phyloP scores from a whole-genome alignment of 176 grass and related monocot species.

The Carex pumila region DNA sequence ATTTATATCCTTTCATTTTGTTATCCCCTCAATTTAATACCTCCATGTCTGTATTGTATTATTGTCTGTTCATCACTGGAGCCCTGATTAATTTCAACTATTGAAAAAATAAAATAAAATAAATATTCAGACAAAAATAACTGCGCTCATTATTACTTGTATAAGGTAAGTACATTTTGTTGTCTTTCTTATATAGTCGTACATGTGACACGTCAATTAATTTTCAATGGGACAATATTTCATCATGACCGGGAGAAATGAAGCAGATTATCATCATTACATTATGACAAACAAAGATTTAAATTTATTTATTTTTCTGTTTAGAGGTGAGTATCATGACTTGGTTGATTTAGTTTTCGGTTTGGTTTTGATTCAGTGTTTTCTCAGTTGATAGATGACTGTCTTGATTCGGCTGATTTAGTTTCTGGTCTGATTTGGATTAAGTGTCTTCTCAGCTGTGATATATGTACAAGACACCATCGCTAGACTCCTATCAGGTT shows the following conservation, averaged over 20 bases:
- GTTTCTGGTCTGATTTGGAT: no score
- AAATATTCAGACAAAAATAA: background rate
- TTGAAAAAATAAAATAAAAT: background rate
- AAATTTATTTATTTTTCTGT: background rate
- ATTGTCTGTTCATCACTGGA: conserved; percentile 3
- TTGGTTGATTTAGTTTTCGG: no score
- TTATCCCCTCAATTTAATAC: background rate
- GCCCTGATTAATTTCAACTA: background rate
- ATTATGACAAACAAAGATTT: background rate
- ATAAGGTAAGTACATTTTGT: conserved; percentile 2
- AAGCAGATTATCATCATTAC: background rate
- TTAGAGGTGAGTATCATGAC: no score
- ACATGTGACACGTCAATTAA: background rate
- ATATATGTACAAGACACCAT: no score
- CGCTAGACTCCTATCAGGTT: no score
- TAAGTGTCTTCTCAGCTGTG: no score
- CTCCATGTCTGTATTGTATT: background rate
- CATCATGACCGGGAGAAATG: background rate
- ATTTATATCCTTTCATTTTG: conserved; percentile 1
- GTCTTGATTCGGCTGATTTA: no score
- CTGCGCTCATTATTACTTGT: background rate
- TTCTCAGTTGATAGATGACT: no score
- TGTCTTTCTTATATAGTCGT: background rate
- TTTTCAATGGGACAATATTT: background rate
- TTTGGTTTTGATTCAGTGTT: no score